These are phyloP conservation scores for Exserohilum rostratum DNA, from an alignment of 2,329 filamentous ascomycete species.

Conservation along the genomic window DNA sequence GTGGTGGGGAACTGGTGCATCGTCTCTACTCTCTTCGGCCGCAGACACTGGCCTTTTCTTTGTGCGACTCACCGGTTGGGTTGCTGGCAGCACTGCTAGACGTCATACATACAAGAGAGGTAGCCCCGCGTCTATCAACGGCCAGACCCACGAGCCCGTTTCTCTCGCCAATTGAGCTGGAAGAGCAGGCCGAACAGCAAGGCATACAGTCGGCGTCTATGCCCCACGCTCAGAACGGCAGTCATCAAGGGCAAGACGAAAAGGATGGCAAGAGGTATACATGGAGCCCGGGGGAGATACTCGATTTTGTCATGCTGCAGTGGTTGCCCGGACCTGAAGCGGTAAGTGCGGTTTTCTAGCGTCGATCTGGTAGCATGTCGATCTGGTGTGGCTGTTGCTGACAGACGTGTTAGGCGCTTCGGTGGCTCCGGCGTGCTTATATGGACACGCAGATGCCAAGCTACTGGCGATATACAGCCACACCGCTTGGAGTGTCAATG, in stretches of 20 bases:
- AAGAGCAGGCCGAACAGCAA: constrained; percentile 18
- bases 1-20: constrained; percentile 20
- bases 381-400: background rate
- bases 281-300: constrained; percentile 55
- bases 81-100: constrained; percentile 44
- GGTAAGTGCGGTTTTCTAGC: constrained; percentile 7
- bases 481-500: constrained; percentile 51
- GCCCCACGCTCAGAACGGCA: constrained; percentile 2
- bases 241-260: background rate
- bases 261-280: constrained; percentile 3
- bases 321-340: constrained; percentile 70
- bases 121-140: constrained; percentile 16
- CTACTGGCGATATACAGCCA: constrained; percentile 28
- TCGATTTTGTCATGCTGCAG: constrained; percentile 60
- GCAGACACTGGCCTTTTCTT: constrained; percentile 45
- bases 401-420: constrained; percentile 19
- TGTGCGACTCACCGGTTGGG: constrained; percentile 49
- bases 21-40: constrained; percentile 40
- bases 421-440: constrained; percentile 53
- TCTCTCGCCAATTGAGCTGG: constrained; percentile 38
- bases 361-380: too few relatives aligned
- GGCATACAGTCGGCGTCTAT: background rate
- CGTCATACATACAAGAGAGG: constrained; percentile 33
- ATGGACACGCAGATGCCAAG: constrained; percentile 25
- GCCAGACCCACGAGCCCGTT: constrained; percentile 39